These are phyloP conservation scores for Mortierella sp. DNA, from an alignment of 371 early-diverging fungal species.

Conservation along the genomic window DNA sequence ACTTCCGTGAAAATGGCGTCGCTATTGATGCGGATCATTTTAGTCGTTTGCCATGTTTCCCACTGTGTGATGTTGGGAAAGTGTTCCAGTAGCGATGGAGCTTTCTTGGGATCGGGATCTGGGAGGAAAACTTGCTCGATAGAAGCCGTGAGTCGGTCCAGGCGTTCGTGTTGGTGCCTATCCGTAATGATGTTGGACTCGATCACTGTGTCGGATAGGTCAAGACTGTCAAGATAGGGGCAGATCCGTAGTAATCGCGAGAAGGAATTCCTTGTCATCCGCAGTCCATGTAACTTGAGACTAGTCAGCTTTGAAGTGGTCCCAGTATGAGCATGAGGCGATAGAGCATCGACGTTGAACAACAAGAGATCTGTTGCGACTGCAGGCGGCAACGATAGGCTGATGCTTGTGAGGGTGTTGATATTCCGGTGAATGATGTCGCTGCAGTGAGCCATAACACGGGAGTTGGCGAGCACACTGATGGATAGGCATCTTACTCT, in stretches of 20 bases:
- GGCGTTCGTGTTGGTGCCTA: slow-evolving; percentile 1
- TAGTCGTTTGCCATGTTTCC: background rate
- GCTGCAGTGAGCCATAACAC: background rate
- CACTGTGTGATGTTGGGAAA: slow-evolving; percentile 13
- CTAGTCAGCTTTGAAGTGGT: slow-evolving; percentile 1
- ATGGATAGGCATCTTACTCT: slow-evolving; percentile 1
- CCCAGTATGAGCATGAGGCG: too few relatives aligned
- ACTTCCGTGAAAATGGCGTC: too few relatives aligned
- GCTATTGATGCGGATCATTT: too few relatives aligned
- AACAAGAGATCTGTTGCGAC: background rate
- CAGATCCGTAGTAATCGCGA: slow-evolving; percentile 2
- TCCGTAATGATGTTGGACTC: background rate
- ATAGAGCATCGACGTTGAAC: background rate
- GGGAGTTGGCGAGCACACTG: background rate
- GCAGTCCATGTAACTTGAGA: slow-evolving; percentile 2
- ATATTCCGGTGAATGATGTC: slow-evolving; percentile 11
- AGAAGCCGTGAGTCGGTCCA: background rate
- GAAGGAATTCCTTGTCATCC: slow-evolving; percentile 3
- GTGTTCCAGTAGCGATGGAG: background rate
- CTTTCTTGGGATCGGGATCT: background rate
- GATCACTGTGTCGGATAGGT: background rate
- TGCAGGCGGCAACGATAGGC: background rate
- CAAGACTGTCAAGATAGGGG: slow-evolving; percentile 2
- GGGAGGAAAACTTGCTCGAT: slow-evolving; percentile 4
- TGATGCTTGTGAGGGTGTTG: background rate